Base-by-base conservation (phyloP, 352 stramenopile species). In the Phytopythium vexans region DNA sequence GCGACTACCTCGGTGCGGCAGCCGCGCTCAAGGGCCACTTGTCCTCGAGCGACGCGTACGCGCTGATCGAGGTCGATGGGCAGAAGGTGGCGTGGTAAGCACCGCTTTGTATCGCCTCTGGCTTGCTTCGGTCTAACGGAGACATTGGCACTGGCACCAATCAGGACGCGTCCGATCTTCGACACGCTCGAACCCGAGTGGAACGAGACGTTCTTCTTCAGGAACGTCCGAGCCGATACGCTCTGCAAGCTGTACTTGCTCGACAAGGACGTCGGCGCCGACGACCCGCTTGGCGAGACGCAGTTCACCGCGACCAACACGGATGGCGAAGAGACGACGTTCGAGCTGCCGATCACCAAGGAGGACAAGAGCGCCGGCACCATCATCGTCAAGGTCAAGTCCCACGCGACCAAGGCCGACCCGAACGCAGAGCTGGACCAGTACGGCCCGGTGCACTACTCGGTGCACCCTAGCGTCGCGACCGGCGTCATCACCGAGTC, bases 151-250 rank as follows among this genome's bases (percentile, higher is more conserved):
- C n/a, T n/a, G n/a, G 9, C 40, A 12, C 12, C n/a, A 8, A 11
- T 10, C 47, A 52, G 47, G 47, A 70, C 66, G 14, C 46, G 54
- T 1, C 66, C 66, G 6, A 60, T 68, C 43, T 70, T 74, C 41
- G 35, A 49, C 49, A 70, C 66, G 12, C 49, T 59, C 10, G 54
- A 70, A 38, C 62, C 66, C 3, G 46, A 47, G 31, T 74, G 66
- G 66, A 65, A 74, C 52, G 66, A 74, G 52, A 68, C 49, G 21
- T 74, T 74, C 59, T 68, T 34, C 51, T 70, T 74, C 49, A 58
- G 44, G 9, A 74, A 74, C 54, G 66, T 74, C 31, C 49, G 58
- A 5, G 54, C 54, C 14, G 51, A 68, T 52, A 49, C 62, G 9
- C 11, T 62, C 11, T 70, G 62, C 52, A 68, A 66, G 40, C 56